Base-by-base conservation (phyloP, 2,329 filamentous ascomycete genomes). In the Ceratocystis cacaofunesta region DNA sequence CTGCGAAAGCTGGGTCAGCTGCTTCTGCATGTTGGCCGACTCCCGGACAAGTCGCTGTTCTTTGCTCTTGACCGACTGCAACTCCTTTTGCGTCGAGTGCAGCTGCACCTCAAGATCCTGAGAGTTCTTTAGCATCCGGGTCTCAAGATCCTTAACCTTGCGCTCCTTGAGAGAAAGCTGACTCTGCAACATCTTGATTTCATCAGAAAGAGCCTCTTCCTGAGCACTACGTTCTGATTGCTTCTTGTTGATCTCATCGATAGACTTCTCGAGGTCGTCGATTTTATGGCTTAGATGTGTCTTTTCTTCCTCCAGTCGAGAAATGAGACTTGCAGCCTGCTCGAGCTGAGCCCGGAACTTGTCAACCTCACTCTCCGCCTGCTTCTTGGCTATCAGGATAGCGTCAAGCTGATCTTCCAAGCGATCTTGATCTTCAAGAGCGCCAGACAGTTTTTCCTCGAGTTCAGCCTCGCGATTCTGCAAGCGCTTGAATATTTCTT, bases 401-500 rank as follows among this genome's bases (percentile, higher is more conserved):
- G 87, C 87, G 72, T 99, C 94, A 1, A 99, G 80, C 73, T 99
- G 91, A 69, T 95, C 91, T 74, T 99, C 94, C 0, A 99, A 82
- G 64, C 87, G 86, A 72, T 97, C 92, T 73, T 97, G 92, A 70
- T 99, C 95, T 25, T 95, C 89, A 67, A 97, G 85, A 36, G 92
- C 92, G 48, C 89, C 92, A 46, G 90, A 84, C 32, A 99, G 82
- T 76, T 97, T 96, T 72, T 99, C 95, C 63, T 87, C 89, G 3
- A 99, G 82, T 73, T 99, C 92, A 10, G 85, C 82, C 75, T 99
- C 94, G n/a, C 94, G 88, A 64, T 87, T 78, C 72, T 96, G 94
- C 25, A 99, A 80, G n/a, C 95, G 85, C 73, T 92, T 95, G 79
- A 97, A 99, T 68, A 99, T 99, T 72, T 99, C 94, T 73, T 99